Evolutionary conservation across 805 yeast species (phyloP).

Genomic region (Schwanniomyces occidentalis): DNA sequence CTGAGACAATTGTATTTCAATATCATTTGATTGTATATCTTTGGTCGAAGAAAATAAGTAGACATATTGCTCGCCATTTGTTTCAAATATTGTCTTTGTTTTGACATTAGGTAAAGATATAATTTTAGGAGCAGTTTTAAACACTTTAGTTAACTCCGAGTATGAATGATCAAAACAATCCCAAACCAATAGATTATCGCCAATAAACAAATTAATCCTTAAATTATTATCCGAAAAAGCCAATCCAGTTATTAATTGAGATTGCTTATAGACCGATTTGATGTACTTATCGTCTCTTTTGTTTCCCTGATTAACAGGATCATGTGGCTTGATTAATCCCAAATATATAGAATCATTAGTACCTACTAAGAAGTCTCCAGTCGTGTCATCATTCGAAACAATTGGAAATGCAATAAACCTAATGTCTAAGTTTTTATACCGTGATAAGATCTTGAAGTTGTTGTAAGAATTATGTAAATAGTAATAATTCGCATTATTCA

Average conservation of each 20-base stretch:
- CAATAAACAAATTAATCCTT: constrained; percentile 23
- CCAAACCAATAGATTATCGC: constrained; percentile 26
- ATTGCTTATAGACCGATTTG: constrained; percentile 25
- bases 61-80: constrained; percentile 14
- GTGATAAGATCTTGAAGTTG: constrained; percentile 32
- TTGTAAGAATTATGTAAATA: constrained; percentile 33
- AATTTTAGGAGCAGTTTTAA: constrained; percentile 20
- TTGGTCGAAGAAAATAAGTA: constrained; percentile 12
- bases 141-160: constrained; percentile 28
- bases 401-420: constrained; percentile 24
- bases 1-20: constrained; percentile 23
- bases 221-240: constrained; percentile 17
- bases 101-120: constrained; percentile 5
- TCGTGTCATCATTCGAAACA: constrained; percentile 8
- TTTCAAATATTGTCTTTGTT: constrained; percentile 11
- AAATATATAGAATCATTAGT: constrained; percentile 33
- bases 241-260: constrained; percentile 3
- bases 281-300: constrained; percentile 39
- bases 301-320: constrained; percentile 21
- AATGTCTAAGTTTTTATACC: constrained; percentile 31
- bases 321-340: constrained; percentile 29
- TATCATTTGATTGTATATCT: constrained; percentile 30
- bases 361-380: constrained; percentile 32
- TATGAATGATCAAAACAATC: constrained; percentile 31
- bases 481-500: constrained; percentile 22